Evolutionary conservation across 2,329 filamentous ascomycete genomes (phyloP).

Genomic region (Achaetomium macrosporum): DNA sequence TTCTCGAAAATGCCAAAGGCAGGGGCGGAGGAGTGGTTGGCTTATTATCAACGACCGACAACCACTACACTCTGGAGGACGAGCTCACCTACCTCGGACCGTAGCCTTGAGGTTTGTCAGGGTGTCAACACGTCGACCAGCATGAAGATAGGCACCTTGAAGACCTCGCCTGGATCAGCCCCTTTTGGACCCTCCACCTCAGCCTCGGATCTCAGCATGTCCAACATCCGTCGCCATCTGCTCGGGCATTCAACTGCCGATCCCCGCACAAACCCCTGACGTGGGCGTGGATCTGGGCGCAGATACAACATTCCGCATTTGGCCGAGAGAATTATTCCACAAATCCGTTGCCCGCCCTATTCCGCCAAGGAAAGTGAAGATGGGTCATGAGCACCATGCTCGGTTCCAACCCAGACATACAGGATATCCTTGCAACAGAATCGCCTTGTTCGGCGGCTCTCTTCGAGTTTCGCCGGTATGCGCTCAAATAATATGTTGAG

Average conservation of each 20-base stretch:
- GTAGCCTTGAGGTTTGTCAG: neutral
- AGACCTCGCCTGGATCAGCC: too few species aligned
- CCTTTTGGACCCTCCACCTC: neutral
- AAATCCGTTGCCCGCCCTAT: constrained; percentile 10
- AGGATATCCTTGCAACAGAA: constrained; percentile 10
- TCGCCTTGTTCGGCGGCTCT: neutral
- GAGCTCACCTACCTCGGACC: constrained; percentile 25
- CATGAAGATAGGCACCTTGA: neutral
- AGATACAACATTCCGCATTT: constrained; percentile 6
- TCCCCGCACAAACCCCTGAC: neutral
- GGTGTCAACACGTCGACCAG: neutral
- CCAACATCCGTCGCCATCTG: neutral
- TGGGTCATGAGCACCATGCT: neutral
- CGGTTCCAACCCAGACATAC: neutral
- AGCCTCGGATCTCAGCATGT: neutral
- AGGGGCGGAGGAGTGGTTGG: constrained; percentile 24
- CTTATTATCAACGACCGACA: constrained; percentile 35
- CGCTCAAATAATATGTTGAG: constrained; percentile 13
- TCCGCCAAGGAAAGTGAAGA: constrained; percentile 6
- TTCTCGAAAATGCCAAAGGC: constrained; percentile 25
- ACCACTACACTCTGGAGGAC: constrained; percentile 32
- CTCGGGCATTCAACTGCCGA: constrained; percentile 12
- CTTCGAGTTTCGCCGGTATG: neutral
- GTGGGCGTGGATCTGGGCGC: neutral
- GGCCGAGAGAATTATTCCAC: constrained; percentile 16